Conservation (phyloP, 768 basidiomycete species). For the Termitomyces sp. region DNA sequence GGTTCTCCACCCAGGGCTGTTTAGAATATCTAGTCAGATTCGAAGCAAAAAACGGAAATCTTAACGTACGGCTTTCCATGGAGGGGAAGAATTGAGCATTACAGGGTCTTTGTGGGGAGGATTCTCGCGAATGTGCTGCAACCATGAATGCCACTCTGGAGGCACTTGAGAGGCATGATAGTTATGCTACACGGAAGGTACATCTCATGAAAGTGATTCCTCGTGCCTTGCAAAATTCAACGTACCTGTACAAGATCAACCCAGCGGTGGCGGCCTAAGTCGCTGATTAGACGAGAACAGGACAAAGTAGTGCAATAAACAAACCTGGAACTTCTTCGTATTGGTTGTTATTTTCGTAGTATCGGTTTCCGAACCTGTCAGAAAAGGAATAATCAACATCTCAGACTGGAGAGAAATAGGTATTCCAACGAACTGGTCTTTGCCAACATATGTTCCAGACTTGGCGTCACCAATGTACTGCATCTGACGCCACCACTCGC, state of each 20-base stretch:
- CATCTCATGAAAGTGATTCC: neutral
- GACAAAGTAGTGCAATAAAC: constrained; percentile 15
- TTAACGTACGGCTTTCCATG: constrained; percentile 76
- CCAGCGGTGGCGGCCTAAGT: constrained; percentile 90
- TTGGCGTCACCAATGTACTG: constrained; percentile 96
- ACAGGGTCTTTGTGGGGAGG: constrained; percentile 74
- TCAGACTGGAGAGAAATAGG: neutral
- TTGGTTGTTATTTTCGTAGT: constrained; percentile 87
- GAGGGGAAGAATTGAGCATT: constrained; percentile 60
- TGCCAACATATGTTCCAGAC: constrained; percentile 68
- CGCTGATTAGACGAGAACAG: neutral
- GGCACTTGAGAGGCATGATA: constrained; percentile 92
- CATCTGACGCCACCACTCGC: constrained; percentile 88
- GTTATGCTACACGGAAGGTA: constrained; percentile 49
- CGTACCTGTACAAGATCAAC: constrained; percentile 86
- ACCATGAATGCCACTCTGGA: constrained; percentile 96
- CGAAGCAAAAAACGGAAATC: neutral
- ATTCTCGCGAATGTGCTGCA: constrained; percentile 81
- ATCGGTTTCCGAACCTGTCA: constrained; percentile 87
- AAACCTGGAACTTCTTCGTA: constrained; percentile 86
- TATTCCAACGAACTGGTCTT: constrained; percentile 66
- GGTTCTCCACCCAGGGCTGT: constrained; percentile 80
- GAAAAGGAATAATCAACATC: constrained; percentile 1
- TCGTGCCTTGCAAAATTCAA: neutral
- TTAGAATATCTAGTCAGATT: neutral